Percentiles rank a stretch among this genome's conserved stretches.
phyloP scores from a whole-genome alignment of 2,329 filamentous ascomycete genomes.

The Nakataea oryzae region DNA sequence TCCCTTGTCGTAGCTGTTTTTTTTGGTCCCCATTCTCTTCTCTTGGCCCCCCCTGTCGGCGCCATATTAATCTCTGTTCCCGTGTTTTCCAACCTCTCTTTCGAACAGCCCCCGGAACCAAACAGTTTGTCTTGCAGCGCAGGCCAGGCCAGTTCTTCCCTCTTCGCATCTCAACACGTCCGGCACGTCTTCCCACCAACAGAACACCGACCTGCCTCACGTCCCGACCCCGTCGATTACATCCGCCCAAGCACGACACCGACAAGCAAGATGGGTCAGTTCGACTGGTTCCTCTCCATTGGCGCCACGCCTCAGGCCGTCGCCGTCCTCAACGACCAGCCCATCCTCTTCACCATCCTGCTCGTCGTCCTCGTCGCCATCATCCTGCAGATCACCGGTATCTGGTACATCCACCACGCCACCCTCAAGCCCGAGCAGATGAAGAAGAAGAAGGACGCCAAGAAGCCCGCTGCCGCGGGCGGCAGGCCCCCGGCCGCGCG shows the following conservation, averaged over 20 bases:
- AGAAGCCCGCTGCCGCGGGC: conserved; percentile 10
- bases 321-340: conserved; percentile 50
- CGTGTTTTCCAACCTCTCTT: conserved; percentile 1
- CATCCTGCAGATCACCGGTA: conserved; percentile 31
- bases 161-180: conserved; percentile 4
- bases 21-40: not conserved
- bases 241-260: conserved; percentile 15
- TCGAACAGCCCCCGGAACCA: not conserved
- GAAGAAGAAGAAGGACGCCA: conserved; percentile 41
- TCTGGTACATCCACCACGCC: conserved; percentile 50
- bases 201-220: not conserved
- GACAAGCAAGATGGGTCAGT: conserved; percentile 26
- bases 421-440: conserved; percentile 51
- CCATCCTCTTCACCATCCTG: conserved; percentile 46
- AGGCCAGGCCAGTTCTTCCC: conserved; percentile 4
- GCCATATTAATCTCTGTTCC: not conserved
- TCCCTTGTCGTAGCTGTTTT: not conserved
- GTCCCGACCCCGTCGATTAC: conserved; percentile 1
- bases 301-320: conserved; percentile 49
- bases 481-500: conserved; percentile 8
- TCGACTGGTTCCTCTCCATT: conserved; percentile 45
- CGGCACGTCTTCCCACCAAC: not conserved
- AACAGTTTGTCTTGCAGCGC: conserved; percentile 8
- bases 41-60: conserved; percentile 1
- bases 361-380: conserved; percentile 41